phyloP scores from a whole-genome alignment of 495 filamentous ascomycete species.

The Pyrenula massariospora region DNA sequence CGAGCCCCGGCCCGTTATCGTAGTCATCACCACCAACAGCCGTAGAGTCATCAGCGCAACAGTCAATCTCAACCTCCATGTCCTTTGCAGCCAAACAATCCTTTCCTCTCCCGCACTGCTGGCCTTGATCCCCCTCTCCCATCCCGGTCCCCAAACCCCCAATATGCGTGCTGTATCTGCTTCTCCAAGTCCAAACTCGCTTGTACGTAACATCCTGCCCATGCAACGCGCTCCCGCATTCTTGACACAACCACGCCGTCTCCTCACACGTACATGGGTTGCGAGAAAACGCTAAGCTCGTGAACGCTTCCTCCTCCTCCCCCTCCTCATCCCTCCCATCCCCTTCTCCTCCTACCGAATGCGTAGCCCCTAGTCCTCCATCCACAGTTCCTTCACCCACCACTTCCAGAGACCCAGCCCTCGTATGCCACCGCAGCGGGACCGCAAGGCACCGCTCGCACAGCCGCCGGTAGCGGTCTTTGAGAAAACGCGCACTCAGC shows the following conservation, averaged over 20 bases:
- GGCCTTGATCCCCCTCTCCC: constrained; percentile 76
- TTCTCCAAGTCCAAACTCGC: constrained; percentile 80
- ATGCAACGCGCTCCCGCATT: constrained; percentile 59
- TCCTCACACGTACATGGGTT: constrained; percentile 59
- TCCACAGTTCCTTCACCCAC: not conserved
- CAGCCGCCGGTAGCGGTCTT: constrained; percentile 63
- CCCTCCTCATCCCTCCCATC: not conserved
- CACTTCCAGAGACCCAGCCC: not conserved
- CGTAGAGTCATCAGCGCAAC: constrained; percentile 48
- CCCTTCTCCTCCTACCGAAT: too few relatives aligned
- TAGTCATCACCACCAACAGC: constrained; percentile 5
- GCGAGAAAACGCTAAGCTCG: constrained; percentile 33
- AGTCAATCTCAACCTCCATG: constrained; percentile 71
- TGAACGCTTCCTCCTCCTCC: constrained; percentile 11
- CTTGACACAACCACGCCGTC: constrained; percentile 67
- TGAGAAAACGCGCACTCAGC: constrained; percentile 46
- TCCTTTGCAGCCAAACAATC: constrained; percentile 59
- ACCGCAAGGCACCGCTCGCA: constrained; percentile 60
- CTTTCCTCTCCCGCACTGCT: constrained; percentile 64
- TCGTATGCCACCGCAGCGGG: constrained; percentile 30
- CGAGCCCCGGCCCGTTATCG: constrained; percentile 4
- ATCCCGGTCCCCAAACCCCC: constrained; percentile 78
- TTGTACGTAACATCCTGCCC: constrained; percentile 62
- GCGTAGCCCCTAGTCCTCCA: too few relatives aligned
- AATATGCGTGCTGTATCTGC: constrained; percentile 66